Conservation (phyloP, 805 yeast genomes). For the Sugiyamaella qingdaonensis region DNA sequence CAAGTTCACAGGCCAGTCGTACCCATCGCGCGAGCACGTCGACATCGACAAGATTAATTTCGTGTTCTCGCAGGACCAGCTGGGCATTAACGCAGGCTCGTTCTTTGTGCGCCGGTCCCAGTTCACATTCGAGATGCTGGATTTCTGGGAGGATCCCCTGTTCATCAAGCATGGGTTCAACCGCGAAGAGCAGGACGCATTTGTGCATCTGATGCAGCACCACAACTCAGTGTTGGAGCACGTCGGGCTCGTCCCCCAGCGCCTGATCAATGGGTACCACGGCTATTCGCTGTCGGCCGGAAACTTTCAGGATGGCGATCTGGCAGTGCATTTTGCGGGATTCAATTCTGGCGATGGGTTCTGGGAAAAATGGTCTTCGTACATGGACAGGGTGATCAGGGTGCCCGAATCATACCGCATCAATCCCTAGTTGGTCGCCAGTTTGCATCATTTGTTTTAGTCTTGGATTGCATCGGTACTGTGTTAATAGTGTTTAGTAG, state of each 20-base stretch:
- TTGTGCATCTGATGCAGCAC: conserved; percentile 18
- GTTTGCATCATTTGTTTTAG: too few relatives aligned
- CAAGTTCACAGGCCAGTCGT: conserved; percentile 4
- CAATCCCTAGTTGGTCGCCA: neutral
- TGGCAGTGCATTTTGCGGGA: conserved; percentile 27
- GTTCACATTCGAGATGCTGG: conserved; percentile 24
- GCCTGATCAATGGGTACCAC: conserved; percentile 29
- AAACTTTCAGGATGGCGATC: conserved; percentile 25
- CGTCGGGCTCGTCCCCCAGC: conserved; percentile 31
- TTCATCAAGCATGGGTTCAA: conserved; percentile 11
- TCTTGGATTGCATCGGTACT: too few relatives aligned
- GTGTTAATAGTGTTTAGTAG: too few relatives aligned
- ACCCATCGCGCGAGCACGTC: conserved; percentile 14
- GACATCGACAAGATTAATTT: conserved; percentile 24
- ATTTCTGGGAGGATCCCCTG: conserved; percentile 29
- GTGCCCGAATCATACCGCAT: neutral
- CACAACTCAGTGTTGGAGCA: conserved; percentile 23
- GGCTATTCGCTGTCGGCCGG: conserved; percentile 8
- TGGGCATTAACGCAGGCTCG: conserved; percentile 33
- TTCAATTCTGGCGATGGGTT: neutral
- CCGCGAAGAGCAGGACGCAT: conserved; percentile 28
- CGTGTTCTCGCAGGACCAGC: conserved; percentile 28
- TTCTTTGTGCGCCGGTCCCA: conserved; percentile 26
- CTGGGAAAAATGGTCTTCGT: neutral
- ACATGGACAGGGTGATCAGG: neutral